phyloP scores from a whole-genome alignment of 306 rosid species.

The Casuarina glauca region DNA sequence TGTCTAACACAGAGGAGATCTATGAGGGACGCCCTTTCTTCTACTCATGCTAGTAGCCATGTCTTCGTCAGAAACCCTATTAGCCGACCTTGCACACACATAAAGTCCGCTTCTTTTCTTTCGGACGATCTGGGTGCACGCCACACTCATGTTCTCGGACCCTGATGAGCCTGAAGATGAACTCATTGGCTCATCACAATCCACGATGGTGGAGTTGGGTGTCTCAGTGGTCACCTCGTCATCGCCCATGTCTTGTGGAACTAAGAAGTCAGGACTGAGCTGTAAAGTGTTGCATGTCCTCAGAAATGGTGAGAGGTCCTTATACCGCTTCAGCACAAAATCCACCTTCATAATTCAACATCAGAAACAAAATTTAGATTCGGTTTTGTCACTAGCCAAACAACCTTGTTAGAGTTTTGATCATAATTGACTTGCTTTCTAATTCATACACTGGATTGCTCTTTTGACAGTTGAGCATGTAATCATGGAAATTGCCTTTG shows the following conservation, averaged over 20 bases:
- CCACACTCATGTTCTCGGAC: conserved; percentile 69
- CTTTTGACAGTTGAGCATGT: too few species aligned
- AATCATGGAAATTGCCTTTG: neutral
- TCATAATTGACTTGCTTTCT: too few species aligned
- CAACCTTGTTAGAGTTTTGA: too few species aligned
- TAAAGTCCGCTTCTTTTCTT: conserved; percentile 85
- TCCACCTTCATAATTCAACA: conserved; percentile 57
- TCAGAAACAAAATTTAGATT: neutral
- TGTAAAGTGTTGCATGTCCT: conserved; percentile 67
- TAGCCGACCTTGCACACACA: conserved; percentile 60
- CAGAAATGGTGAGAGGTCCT: conserved; percentile 68
- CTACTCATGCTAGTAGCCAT: conserved; percentile 84
- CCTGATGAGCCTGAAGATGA: conserved; percentile 68
- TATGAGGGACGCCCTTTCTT: conserved; percentile 94
- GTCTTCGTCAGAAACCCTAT: conserved; percentile 69
- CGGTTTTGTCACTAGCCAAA: too few species aligned
- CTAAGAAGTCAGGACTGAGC: conserved; percentile 71
- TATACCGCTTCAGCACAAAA: conserved; percentile 66
- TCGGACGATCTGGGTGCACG: conserved; percentile 57
- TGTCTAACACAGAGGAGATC: conserved; percentile 78
- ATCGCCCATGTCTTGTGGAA: conserved; percentile 82
- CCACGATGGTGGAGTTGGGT: conserved; percentile 69
- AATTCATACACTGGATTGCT: too few species aligned
- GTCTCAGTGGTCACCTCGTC: conserved; percentile 68
- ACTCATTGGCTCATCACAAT: conserved; percentile 71